Evolutionary conservation across 305 asterid species (phyloP).

Genomic region (Fraxinus ornus): DNA sequence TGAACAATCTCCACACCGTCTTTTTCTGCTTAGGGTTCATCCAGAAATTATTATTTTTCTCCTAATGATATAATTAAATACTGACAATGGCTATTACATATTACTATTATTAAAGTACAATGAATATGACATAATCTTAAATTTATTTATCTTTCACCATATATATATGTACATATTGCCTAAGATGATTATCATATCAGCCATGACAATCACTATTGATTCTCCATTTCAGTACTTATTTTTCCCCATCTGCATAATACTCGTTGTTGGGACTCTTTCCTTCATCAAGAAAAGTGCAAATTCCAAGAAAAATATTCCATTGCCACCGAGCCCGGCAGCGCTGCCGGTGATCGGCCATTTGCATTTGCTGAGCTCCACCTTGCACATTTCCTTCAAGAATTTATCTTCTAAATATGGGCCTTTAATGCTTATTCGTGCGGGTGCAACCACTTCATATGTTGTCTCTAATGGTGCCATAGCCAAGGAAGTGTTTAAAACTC

Average conservation of each 20-base stretch:
- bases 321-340: slow-evolving; percentile 13
- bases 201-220: not conserved
- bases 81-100: not conserved
- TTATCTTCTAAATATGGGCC: slow-evolving; percentile 22
- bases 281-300: not conserved
- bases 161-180: not conserved
- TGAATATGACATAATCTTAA: not conserved
- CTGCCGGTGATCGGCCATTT: slow-evolving; percentile 24
- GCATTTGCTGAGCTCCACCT: slow-evolving; percentile 20
- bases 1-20: not conserved
- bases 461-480: slow-evolving; percentile 15
- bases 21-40: not conserved
- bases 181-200: not conserved
- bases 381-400: slow-evolving; percentile 23
- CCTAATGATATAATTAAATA: not conserved
- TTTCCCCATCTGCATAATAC: not conserved
- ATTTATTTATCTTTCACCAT: not conserved
- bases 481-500: slow-evolving; percentile 19
- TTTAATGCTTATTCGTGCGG: slow-evolving; percentile 15
- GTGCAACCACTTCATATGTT: slow-evolving; percentile 3
- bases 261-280: not conserved
- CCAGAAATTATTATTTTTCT: not conserved
- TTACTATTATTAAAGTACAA: not conserved
- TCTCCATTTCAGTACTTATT: not conserved
- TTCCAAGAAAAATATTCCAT: not conserved